Base-by-base conservation (phyloP, 495 filamentous ascomycete species). In the Aspergillus ellipticus region DNA sequence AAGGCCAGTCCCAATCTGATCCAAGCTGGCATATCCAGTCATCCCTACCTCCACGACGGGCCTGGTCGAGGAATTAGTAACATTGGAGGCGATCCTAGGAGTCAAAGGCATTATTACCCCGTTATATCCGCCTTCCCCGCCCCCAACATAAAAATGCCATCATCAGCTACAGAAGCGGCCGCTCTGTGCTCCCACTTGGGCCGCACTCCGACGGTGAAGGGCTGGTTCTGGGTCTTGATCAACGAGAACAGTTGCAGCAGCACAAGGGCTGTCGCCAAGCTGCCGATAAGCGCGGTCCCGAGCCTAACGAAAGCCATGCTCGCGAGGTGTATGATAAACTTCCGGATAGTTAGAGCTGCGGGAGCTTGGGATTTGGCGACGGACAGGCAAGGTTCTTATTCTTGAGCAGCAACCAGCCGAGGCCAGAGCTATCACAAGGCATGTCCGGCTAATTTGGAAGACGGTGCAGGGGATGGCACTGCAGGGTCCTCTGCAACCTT, bases 51-150 rank as follows among this genome's bases (percentile, higher is more conserved):
- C 91, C 3, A 93, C 91, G n/a, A 94, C 89, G 3, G 91, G 92
- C 6, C 87, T 86, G 53, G 46, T 21, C 15, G 37, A 15, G 20
- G 15, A 28, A 21, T 53, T 4, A 31, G n/a, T 8, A 42, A 24
- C 20, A 5, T 13, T 5, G 22, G 57, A n/a, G 16, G 5, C n/a
- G 51, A 15, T 28, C 39, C 16, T 47, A n/a, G 46, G 31, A 53
- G 51, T 26, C 49, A 59, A 9, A 4, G 28, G 10, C 43, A 33
- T 37, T 84, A 33, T 37, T 84, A 92, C 74, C 93, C 94, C 24
- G 94, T 98, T 61, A 98, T 90, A 74, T 98, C 94, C 17, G 86
- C 91, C 67, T 96, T 96, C 15, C 94, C 94, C 2, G 92, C 89
- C 2, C 94, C 94, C n/a, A 98, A 66, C 6, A 95, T 70, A 59